A percentile compares a stretch with the other conserved stretches of the same genome.
Conservation (phyloP, 345 rosid genomes). For the Heritiera littoralis region DNA sequence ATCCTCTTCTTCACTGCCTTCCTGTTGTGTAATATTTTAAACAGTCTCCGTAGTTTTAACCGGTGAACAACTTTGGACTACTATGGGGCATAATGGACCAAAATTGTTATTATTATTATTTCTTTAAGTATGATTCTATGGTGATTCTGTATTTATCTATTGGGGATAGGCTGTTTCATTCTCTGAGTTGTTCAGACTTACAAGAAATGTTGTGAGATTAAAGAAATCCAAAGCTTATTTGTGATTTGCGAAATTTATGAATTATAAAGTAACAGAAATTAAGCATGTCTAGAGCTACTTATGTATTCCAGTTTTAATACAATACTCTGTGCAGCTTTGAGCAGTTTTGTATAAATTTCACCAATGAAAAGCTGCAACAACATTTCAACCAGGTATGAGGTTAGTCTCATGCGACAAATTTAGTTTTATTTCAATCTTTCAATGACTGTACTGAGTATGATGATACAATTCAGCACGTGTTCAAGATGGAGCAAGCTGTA, state of each 20-base stretch:
- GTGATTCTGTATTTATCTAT: not conserved
- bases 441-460: constrained; percentile 32
- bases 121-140: not conserved
- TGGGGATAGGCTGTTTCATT: not conserved
- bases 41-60: not conserved
- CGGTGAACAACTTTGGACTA: not conserved
- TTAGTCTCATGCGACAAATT: constrained; percentile 41
- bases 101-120: not conserved
- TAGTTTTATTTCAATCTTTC: constrained; percentile 23
- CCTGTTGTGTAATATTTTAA: not conserved
- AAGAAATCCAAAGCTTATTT: not conserved
- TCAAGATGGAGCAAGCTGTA: constrained; percentile 85
- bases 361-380: constrained; percentile 94
- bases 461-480: constrained; percentile 66
- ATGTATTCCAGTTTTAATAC: constrained; percentile 16
- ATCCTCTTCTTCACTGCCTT: not conserved
- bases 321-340: constrained; percentile 63
- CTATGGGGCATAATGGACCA: not conserved
- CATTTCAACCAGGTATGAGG: constrained; percentile 98
- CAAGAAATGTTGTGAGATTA: not conserved
- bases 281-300: not conserved
- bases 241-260: too few relatives aligned
- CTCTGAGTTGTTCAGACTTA: not conserved
- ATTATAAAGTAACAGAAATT: not conserved
- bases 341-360: constrained; percentile 88